Evolutionary conservation across 805 yeast species (phyloP), one percentile per base, ranked within the genome.

Genomic region (Metschnikowia arizonensis): DNA sequence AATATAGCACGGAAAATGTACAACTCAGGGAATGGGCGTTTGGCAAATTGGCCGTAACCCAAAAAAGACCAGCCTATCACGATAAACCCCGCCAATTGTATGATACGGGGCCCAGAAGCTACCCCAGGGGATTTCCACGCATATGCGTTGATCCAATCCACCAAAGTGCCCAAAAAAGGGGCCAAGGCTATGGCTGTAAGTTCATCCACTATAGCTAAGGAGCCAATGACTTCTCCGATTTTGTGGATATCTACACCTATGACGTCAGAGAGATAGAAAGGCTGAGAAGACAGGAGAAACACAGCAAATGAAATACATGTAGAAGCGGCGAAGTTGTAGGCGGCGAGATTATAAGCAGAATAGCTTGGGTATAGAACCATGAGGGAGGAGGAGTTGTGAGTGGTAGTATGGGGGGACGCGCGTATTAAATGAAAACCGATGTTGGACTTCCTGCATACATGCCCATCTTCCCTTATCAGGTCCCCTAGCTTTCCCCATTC

Each of bases 151-250:
- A 82, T 61, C 52, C 75, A 73, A 56, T 84, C 90, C 51, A 79
- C 73, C 23, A 80, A 55, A 0, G 83, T 76, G 3, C 90, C 91
- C 50, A 82, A 63, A 18, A 82, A 61, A 0, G 90, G 89, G 10
- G 85, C 74, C 14, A 73, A 53, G 0, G 70, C 38, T 41, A 83
- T 74, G 4, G 79, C 69, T 0, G 78, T 62, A 8, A 82, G 47
- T 57, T 84, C 89, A 58, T 83, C 89, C 14, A 72, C 74, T 33
- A 81, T 74, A 1, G 73, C 73, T 33, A 69, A 50, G 6, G 57
- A 49, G 1, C 75, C 75, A 10, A 68, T 62, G 23, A 62, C 48
- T 23, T 53, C 44, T 0, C 74, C 75, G 30, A 69, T 55, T 23
- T 60, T 57, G n/a, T 48, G 52, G 11, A 58, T 41, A 14, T 48